Conservation (phyloP, 148 eudicot genomes). For the Cornus kousa region DNA sequence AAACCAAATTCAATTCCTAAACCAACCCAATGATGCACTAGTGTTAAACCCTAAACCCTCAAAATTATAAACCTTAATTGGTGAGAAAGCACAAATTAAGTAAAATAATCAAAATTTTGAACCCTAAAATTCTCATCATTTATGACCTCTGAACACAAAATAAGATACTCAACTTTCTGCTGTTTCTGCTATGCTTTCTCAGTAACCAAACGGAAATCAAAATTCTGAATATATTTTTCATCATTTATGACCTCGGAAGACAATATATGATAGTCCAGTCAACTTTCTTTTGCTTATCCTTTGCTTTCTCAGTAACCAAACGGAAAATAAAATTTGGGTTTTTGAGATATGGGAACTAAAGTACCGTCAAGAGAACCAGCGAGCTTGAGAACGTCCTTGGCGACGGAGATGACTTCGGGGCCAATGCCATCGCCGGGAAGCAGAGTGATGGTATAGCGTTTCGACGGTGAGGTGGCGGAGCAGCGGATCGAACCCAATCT, state of each 20-base stretch:
- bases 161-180: not conserved
- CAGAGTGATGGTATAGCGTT: constrained; percentile 70
- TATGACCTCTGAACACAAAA: not conserved
- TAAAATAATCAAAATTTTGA: not conserved
- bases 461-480: constrained; percentile 43
- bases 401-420: constrained; percentile 84
- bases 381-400: constrained; percentile 64
- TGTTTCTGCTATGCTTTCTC: not conserved
- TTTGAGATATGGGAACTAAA: not conserved
- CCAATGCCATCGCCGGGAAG: constrained; percentile 98
- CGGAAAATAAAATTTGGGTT: not conserved
- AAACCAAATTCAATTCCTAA: constrained; percentile 61
- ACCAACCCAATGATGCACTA: not conserved
- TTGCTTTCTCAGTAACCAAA: not conserved
- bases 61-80: not conserved
- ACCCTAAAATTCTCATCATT: not conserved
- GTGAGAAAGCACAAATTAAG: not conserved
- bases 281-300: not conserved
- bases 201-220: not conserved
- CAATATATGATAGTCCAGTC: too few relatives aligned
- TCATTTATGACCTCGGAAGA: too few relatives aligned
- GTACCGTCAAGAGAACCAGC: constrained; percentile 78
- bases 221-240: too few relatives aligned
- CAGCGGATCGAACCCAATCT: constrained; percentile 32
- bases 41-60: constrained; percentile 6